These are phyloP conservation scores for Micractinium conductrix DNA, from an alignment of 139 green algal genomes.

Conservation along the genomic window DNA sequence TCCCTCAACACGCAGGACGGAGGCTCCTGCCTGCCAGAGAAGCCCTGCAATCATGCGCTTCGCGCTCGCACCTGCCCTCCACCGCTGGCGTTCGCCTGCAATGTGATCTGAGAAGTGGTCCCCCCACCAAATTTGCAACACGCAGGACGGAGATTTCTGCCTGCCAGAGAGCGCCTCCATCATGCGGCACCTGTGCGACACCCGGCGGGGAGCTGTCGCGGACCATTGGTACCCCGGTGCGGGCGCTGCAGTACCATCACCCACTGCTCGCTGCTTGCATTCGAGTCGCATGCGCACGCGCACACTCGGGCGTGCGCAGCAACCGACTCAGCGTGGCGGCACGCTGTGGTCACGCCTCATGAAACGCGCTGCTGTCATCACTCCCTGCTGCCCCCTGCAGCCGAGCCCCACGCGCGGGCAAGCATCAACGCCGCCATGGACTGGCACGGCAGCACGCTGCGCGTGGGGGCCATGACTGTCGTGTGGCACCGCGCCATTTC, in stretches of 20 bases:
- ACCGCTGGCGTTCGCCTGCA: too few species aligned
- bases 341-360: too few species aligned
- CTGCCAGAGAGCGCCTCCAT: conserved; percentile 36
- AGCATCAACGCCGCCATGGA: conserved; percentile 7
- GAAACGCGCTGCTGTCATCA: too few species aligned
- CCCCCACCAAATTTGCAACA: too few species aligned
- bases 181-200: conserved; percentile 40
- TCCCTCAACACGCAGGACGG: too few species aligned
- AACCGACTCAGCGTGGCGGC: too few species aligned
- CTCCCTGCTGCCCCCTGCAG: background rate
- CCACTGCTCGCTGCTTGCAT: background rate
- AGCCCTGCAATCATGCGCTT: too few species aligned
- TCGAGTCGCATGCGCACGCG: too few species aligned
- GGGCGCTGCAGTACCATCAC: background rate
- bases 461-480: conserved; percentile 23
- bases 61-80: too few species aligned
- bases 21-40: background rate
- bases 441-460: conserved; percentile 40
- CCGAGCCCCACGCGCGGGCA: background rate
- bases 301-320: too few species aligned
- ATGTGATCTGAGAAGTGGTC: background rate
- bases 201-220: background rate
- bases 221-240: conserved; percentile 38
- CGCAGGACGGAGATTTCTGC: conserved; percentile 16
- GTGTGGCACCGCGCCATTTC: conserved; percentile 33